Percentiles rank a stretch among this genome's conserved stretches.
Conservation (phyloP, 2,329 filamentous ascomycete species). For the Botrytis cinerea region DNA sequence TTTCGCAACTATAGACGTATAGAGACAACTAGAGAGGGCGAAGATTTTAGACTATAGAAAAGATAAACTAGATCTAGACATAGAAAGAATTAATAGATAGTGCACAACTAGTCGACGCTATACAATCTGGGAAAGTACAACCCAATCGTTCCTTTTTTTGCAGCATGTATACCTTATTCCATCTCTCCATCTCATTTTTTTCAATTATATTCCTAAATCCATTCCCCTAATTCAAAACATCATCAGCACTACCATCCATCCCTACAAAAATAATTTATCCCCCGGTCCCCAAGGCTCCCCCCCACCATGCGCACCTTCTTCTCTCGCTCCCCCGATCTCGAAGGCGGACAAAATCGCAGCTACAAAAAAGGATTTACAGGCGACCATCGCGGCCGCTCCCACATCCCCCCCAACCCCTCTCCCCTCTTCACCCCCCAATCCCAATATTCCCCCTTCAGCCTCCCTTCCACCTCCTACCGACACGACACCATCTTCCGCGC, state of each 20-base stretch:
- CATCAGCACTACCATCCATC: not conserved
- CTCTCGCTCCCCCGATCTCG: conserved; percentile 10
- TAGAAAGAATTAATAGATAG: conserved; percentile 25
- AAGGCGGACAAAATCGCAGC: not conserved
- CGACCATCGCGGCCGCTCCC: conserved; percentile 11
- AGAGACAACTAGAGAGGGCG: conserved; percentile 18
- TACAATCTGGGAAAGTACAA: conserved; percentile 10
- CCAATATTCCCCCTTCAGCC: not conserved
- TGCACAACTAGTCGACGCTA: conserved; percentile 5
- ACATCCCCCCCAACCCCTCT: not conserved
- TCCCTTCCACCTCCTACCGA: not conserved
- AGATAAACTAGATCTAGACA: conserved; percentile 18
- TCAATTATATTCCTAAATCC: not conserved
- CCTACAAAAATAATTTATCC: not conserved
- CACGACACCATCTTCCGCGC: conserved; percentile 12
- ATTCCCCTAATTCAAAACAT: not conserved
- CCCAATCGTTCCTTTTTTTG: not conserved
- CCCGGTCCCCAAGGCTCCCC: not conserved
- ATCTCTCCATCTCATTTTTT: not conserved
- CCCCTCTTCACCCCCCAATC: not conserved
- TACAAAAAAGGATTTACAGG: conserved; percentile 16
- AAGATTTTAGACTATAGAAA: conserved; percentile 12
- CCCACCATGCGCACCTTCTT: conserved; percentile 9
- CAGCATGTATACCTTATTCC: too few species aligned
- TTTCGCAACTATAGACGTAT: not conserved